A percentile compares a stretch with the other conserved stretches of the same genome.
Conservation (phyloP, 2,329 filamentous ascomycete species). For the Cladophialophora bantiana region DNA sequence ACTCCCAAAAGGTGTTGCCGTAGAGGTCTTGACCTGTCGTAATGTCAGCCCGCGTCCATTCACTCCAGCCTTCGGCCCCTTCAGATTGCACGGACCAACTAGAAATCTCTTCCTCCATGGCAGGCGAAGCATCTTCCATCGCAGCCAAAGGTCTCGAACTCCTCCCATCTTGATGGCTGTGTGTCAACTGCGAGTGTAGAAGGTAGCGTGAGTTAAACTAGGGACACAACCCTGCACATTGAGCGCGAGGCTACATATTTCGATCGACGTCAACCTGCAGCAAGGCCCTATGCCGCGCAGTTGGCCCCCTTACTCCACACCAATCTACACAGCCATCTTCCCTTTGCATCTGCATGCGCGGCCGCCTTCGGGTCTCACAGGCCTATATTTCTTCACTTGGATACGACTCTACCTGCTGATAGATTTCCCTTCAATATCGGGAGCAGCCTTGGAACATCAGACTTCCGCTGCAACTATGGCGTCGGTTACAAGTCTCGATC, state of each 20-base stretch:
- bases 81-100: slow-evolving; percentile 55
- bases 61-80: neutral
- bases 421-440: neutral
- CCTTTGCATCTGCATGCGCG: slow-evolving; percentile 6
- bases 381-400: slow-evolving; percentile 1
- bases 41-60: slow-evolving; percentile 17
- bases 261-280: slow-evolving; percentile 36
- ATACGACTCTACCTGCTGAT: slow-evolving; percentile 1
- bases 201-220: neutral
- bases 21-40: slow-evolving; percentile 64
- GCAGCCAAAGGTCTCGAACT: slow-evolving; percentile 62
- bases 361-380: slow-evolving; percentile 6
- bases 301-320: slow-evolving; percentile 2
- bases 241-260: slow-evolving; percentile 19
- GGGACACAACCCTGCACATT: neutral
- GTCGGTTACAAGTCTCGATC: slow-evolving; percentile 90
- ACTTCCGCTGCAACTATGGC: slow-evolving; percentile 68
- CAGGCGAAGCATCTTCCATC: slow-evolving; percentile 67
- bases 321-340: slow-evolving; percentile 8
- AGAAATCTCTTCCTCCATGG: slow-evolving; percentile 69
- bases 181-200: slow-evolving; percentile 32
- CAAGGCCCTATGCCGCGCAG: neutral
- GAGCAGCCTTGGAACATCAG: neutral
- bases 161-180: slow-evolving; percentile 44
- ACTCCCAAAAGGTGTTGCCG: slow-evolving; percentile 73